Percentiles rank a stretch among this genome's conserved stretches.
These are phyloP conservation scores for Collybia nuda DNA, from an alignment of 768 basidiomycete species.

Conservation along the genomic window DNA sequence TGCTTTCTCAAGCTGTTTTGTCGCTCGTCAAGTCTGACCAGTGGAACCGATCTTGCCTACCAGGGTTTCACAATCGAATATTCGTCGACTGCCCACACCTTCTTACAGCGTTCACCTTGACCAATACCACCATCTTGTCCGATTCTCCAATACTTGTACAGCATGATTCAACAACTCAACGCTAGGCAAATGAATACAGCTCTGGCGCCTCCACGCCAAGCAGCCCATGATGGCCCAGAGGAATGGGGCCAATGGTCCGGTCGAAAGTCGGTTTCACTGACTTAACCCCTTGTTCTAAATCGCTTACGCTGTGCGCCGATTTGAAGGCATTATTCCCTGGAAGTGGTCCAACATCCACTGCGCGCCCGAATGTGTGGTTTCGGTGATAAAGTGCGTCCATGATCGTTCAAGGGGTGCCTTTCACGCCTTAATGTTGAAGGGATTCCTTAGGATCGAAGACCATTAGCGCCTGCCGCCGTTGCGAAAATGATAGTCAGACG, in stretches of 20 bases:
- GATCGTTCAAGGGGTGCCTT: slow-evolving; percentile 9
- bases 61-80: slow-evolving; percentile 5
- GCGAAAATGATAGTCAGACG: slow-evolving; percentile 78
- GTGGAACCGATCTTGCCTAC: slow-evolving; percentile 12
- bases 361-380: slow-evolving; percentile 96
- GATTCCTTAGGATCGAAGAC: slow-evolving; percentile 76
- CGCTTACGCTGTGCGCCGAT: slow-evolving; percentile 9
- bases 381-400: slow-evolving; percentile 78
- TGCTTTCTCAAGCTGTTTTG: slow-evolving; percentile 14
- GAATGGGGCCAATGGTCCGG: slow-evolving; percentile 73
- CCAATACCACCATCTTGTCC: slow-evolving; percentile 6
- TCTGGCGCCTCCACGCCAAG: slow-evolving; percentile 27
- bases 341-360: slow-evolving; percentile 84
- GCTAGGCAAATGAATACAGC: slow-evolving; percentile 36
- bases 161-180: slow-evolving; percentile 71
- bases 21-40: slow-evolving; percentile 4
- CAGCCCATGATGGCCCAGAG: slow-evolving; percentile 43
- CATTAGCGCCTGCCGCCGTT: slow-evolving; percentile 87
- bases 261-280: slow-evolving; percentile 46
- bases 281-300: slow-evolving; percentile 7
- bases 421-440: slow-evolving; percentile 13
- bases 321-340: slow-evolving; percentile 75
- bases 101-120: slow-evolving; percentile 9
- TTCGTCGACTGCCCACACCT: slow-evolving; percentile 12
- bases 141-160: neutral